Evolutionary conservation across 2,329 filamentous ascomycete species (phyloP).

Genomic region (Dryadomyces sulphureus): DNA sequence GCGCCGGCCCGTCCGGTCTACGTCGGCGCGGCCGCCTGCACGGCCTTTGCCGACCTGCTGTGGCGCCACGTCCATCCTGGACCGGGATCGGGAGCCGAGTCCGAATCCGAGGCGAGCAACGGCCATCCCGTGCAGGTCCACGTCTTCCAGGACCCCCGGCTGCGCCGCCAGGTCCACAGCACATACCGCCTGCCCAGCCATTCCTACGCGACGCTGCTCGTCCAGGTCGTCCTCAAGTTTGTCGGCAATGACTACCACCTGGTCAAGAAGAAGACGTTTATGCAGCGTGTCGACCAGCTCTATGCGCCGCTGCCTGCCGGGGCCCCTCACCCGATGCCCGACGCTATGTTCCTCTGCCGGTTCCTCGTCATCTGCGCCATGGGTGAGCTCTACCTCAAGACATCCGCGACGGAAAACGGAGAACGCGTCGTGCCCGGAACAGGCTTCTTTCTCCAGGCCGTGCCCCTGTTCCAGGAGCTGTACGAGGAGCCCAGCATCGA

Average conservation of each 20-base stretch:
- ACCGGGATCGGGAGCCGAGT: too few species aligned
- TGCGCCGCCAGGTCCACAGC: not conserved
- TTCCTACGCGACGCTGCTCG: not conserved
- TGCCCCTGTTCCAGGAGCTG: slow-evolving; percentile 19
- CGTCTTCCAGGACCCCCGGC: not conserved
- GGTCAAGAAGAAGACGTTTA: not conserved
- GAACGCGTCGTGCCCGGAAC: slow-evolving; percentile 20
- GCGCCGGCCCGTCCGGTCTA: not conserved
- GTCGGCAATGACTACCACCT: slow-evolving; percentile 2
- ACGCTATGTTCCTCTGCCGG: not conserved
- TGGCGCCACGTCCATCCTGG: not conserved
- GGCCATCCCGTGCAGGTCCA: too few species aligned
- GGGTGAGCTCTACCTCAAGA: slow-evolving; percentile 3
- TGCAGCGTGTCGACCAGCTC: not conserved
- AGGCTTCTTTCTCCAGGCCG: slow-evolving; percentile 20
- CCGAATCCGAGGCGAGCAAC: too few species aligned
- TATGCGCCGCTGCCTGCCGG: too few species aligned
- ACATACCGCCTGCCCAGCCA: slow-evolving; percentile 1
- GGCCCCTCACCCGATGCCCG: too few species aligned
- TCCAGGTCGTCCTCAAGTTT: not conserved
- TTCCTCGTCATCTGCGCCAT: slow-evolving; percentile 1
- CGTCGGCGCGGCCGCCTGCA: slow-evolving; percentile 1
- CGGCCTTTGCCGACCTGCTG: slow-evolving; percentile 1
- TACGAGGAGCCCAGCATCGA: slow-evolving; percentile 22
- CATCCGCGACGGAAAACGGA: slow-evolving; percentile 2